phyloP scores from a whole-genome alignment of 2,329 filamentous ascomycete genomes.

The Neofusicoccum umdonicola region DNA sequence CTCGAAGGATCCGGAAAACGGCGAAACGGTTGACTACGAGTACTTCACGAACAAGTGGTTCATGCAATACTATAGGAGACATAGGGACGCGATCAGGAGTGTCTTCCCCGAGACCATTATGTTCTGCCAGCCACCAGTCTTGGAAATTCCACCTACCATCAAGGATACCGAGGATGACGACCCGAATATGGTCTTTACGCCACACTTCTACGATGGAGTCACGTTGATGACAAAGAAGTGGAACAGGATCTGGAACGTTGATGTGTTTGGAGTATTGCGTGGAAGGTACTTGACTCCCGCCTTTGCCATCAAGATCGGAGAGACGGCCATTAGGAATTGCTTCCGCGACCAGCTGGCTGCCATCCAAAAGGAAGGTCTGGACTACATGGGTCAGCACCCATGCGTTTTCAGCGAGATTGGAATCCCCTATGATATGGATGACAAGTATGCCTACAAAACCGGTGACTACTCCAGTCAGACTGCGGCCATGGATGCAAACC shows the following conservation, averaged over 20 bases:
- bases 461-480: slow-evolving; percentile 93
- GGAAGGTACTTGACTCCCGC: slow-evolving; percentile 85
- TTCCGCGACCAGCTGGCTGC: slow-evolving; percentile 82
- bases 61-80: slow-evolving; percentile 78
- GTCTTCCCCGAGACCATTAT: slow-evolving; percentile 80
- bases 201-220: slow-evolving; percentile 95
- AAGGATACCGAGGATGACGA: slow-evolving; percentile 89
- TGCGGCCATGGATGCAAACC: slow-evolving; percentile 91
- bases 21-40: slow-evolving; percentile 72
- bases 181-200: slow-evolving; percentile 83
- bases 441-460: slow-evolving; percentile 91
- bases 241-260: slow-evolving; percentile 96
- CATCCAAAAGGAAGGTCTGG: slow-evolving; percentile 80
- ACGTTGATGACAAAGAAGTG: slow-evolving; percentile 98
- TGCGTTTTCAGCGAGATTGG: slow-evolving; percentile 93
- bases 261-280: slow-evolving; percentile 86
- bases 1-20: slow-evolving; percentile 70
- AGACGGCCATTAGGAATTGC: slow-evolving; percentile 91
- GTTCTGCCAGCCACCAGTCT: slow-evolving; percentile 85
- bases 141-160: slow-evolving; percentile 85
- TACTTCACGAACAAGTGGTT: slow-evolving; percentile 90
- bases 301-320: slow-evolving; percentile 89
- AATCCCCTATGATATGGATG: slow-evolving; percentile 98
- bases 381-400: slow-evolving; percentile 84
- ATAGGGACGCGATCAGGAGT: slow-evolving; percentile 69